A percentile compares a stretch with the other conserved stretches of the same genome.
These are phyloP conservation scores for Beauveria varroae DNA, from an alignment of 2,329 filamentous ascomycete genomes.

Conservation along the genomic window DNA sequence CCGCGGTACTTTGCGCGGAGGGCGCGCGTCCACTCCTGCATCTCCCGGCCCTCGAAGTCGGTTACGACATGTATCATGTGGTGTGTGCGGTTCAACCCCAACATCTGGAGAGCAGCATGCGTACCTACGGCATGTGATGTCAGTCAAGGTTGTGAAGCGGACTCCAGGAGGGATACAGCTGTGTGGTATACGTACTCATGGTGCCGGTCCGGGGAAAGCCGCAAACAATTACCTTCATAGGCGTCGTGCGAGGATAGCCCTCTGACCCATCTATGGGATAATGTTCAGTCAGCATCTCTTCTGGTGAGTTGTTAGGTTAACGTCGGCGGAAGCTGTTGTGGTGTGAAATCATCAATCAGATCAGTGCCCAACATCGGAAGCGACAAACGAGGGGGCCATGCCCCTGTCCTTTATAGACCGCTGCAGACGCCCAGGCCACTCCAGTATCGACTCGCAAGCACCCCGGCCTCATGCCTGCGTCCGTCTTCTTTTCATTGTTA, in stretches of 20 bases:
- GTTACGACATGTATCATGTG: slow-evolving; percentile 5
- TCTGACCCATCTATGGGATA: slow-evolving; percentile 10
- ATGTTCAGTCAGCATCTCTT: not conserved
- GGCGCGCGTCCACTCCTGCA: slow-evolving; percentile 7
- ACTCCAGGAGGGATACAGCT: not conserved
- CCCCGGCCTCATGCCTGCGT: not conserved
- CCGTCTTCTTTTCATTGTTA: not conserved
- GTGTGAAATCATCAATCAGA: too few relatives aligned
- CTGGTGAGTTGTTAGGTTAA: not conserved
- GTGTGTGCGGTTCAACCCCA: slow-evolving; percentile 15
- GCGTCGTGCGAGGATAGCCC: slow-evolving; percentile 10
- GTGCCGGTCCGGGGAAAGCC: slow-evolving; percentile 11
- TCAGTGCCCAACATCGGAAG: too few relatives aligned
- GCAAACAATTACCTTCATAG: slow-evolving; percentile 7
- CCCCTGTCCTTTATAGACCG: not conserved
- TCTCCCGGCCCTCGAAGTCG: not conserved
- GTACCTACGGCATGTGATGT: not conserved
- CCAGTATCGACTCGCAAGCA: not conserved
- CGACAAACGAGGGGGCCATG: too few relatives aligned
- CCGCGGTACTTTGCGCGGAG: slow-evolving; percentile 8
- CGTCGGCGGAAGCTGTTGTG: not conserved
- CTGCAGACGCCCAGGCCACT: not conserved
- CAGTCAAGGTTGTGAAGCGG: not conserved
- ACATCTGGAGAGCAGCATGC: slow-evolving; percentile 8
- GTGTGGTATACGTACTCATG: not conserved